Conservation (phyloP, 2,329 filamentous ascomycete species). For the Neonectria sp. region DNA sequence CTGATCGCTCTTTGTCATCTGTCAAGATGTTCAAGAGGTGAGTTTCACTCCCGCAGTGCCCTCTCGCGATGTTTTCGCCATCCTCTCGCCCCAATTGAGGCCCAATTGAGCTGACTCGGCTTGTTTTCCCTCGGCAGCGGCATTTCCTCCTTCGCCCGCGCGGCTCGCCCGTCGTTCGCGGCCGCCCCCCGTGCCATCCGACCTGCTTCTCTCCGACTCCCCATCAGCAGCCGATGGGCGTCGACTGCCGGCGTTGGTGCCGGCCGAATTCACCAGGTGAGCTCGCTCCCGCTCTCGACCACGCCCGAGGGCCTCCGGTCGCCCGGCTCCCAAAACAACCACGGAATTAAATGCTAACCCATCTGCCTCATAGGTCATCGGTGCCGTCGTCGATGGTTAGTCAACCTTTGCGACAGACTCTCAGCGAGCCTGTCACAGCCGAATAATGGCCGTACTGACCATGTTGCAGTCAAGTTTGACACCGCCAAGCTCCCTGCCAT, state of each 20-base stretch:
- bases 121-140: constrained; percentile 65
- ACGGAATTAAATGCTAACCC: constrained; percentile 39
- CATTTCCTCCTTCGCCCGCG: constrained; percentile 76
- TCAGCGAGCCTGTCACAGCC: constrained; percentile 23
- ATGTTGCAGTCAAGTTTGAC: constrained; percentile 91
- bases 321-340: constrained; percentile 35
- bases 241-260: constrained; percentile 71
- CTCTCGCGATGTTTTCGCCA: constrained; percentile 46
- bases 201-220: constrained; percentile 69
- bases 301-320: constrained; percentile 39
- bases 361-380: constrained; percentile 83
- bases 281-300: constrained; percentile 42
- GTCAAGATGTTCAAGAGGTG: constrained; percentile 89
- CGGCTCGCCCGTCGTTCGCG: constrained; percentile 73
- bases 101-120: constrained; percentile 61
- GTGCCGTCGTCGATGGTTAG: constrained; percentile 98
- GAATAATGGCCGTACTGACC: constrained; percentile 43
- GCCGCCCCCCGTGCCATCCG: constrained; percentile 71
- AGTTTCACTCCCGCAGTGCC: constrained; percentile 58
- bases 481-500: constrained; percentile 93
- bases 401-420: constrained; percentile 49
- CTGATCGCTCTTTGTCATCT: constrained; percentile 77
- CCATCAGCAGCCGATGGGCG: constrained; percentile 71
- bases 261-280: constrained; percentile 80
- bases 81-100: constrained; percentile 60